Percentiles rank a stretch among this genome's conserved stretches.
These are phyloP conservation scores for Quercus parvula DNA, from an alignment of 306 rosid genomes.

Conservation along the genomic window DNA sequence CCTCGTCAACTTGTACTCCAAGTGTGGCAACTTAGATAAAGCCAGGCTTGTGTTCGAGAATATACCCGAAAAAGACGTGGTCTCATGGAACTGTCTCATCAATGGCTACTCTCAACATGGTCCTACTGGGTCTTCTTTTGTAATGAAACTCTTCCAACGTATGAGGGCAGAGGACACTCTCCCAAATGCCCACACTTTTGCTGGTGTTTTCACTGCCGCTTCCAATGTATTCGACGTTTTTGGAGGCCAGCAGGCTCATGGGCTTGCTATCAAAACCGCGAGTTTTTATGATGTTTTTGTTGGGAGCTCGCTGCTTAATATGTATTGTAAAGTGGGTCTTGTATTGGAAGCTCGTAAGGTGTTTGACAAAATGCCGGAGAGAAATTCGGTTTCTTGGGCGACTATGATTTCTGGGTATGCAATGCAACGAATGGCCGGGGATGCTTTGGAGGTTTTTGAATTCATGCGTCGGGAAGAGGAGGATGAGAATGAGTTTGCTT, in stretches of 20 bases:
- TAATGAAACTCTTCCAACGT: conserved; percentile 47
- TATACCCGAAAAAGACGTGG: not conserved
- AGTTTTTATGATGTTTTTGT: conserved; percentile 57
- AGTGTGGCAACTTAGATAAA: too few species aligned
- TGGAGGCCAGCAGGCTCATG: conserved; percentile 20
- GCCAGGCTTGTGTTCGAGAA: too few species aligned
- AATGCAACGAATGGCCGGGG: conserved; percentile 24
- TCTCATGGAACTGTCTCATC: not conserved
- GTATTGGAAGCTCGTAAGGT: conserved; percentile 55
- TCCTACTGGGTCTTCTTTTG: not conserved
- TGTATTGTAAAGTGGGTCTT: conserved; percentile 49
- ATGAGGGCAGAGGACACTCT: conserved; percentile 36
- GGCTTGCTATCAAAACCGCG: conserved; percentile 45
- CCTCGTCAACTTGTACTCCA: too few species aligned
- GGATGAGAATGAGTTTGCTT: conserved; percentile 47
- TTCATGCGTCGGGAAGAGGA: conserved; percentile 32
- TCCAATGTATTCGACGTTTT: conserved; percentile 25
- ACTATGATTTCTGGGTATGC: conserved; percentile 81
- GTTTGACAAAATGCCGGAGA: conserved; percentile 64
- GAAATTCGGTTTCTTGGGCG: conserved; percentile 66
- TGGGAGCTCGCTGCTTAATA: conserved; percentile 59
- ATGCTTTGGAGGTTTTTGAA: conserved; percentile 50
- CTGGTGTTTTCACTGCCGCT: conserved; percentile 59
- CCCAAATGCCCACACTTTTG: conserved; percentile 61
- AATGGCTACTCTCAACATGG: not conserved